Conservation (phyloP, 805 yeast species). For the Ogataea corticis region DNA sequence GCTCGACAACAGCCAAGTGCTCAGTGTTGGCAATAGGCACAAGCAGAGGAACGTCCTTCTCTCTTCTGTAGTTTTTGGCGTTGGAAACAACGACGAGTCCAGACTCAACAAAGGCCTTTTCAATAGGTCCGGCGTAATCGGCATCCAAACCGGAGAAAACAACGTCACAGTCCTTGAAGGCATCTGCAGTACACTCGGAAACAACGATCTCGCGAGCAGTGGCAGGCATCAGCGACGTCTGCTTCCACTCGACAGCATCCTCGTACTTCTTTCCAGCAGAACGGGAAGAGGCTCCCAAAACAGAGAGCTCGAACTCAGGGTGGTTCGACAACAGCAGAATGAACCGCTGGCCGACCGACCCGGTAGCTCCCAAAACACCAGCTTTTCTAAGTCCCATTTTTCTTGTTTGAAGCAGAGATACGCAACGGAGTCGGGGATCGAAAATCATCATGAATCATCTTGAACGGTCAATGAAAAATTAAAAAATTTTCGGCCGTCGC, state of each 20-base stretch:
- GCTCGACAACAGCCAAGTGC: constrained; percentile 73
- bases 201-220: constrained; percentile 63
- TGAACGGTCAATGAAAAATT: too few species aligned
- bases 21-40: constrained; percentile 96
- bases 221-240: constrained; percentile 78
- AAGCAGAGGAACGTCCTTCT: constrained; percentile 80
- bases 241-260: constrained; percentile 94
- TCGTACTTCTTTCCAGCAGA: constrained; percentile 88
- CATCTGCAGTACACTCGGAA: constrained; percentile 71
- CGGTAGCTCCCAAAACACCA: constrained; percentile 98
- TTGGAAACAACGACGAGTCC: constrained; percentile 89
- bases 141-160: constrained; percentile 95
- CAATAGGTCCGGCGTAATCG: constrained; percentile 91
- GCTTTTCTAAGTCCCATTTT: constrained; percentile 43
- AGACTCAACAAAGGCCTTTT: constrained; percentile 74
- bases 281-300: constrained; percentile 88
- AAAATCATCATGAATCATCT: too few species aligned
- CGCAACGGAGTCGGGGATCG: too few species aligned
- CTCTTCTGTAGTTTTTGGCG: constrained; percentile 95
- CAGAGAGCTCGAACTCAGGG: constrained; percentile 84
- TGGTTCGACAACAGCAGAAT: constrained; percentile 80
- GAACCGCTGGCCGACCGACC: constrained; percentile 96
- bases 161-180: constrained; percentile 86
- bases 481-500: background rate
- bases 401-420: background rate